Conservation (phyloP, 371 early-diverging fungal genomes). For the Mucor circinelloides region DNA sequence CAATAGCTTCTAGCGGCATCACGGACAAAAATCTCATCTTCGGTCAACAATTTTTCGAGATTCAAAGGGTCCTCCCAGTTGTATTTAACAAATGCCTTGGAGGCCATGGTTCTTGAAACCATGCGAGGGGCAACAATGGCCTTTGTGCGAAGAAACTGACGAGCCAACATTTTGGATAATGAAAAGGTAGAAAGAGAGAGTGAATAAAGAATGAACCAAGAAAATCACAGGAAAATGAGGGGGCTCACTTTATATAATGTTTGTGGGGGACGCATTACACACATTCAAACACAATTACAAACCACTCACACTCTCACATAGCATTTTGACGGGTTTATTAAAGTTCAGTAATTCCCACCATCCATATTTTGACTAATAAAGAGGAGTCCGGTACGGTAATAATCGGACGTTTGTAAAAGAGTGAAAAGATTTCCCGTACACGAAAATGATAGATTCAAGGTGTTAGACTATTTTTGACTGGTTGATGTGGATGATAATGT, state of each 20-base stretch:
- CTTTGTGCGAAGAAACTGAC: conserved; percentile 16
- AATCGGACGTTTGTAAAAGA: neutral
- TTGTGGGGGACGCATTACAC: neutral
- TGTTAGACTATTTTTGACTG: neutral
- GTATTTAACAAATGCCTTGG: conserved; percentile 77
- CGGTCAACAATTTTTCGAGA: conserved; percentile 83
- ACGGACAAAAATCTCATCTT: conserved; percentile 85
- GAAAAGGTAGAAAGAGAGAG: neutral
- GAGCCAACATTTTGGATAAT: conserved; percentile 13
- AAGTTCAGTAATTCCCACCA: conserved; percentile 2
- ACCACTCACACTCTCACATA: neutral
- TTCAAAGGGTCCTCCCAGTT: conserved; percentile 94
- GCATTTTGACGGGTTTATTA: neutral
- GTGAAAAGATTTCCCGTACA: neutral
- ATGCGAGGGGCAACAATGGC: conserved; percentile 10
- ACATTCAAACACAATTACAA: neutral
- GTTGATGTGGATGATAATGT: neutral
- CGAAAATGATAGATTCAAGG: neutral
- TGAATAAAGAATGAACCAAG: neutral
- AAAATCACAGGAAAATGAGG: neutral
- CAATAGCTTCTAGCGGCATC: conserved; percentile 89
- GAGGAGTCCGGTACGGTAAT: neutral
- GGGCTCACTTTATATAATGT: neutral
- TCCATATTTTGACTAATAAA: neutral
- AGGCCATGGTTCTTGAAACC: conserved; percentile 43